These are phyloP conservation scores for Xylaria sp. DNA, from an alignment of 2,329 filamentous ascomycete species.

Conservation along the genomic window DNA sequence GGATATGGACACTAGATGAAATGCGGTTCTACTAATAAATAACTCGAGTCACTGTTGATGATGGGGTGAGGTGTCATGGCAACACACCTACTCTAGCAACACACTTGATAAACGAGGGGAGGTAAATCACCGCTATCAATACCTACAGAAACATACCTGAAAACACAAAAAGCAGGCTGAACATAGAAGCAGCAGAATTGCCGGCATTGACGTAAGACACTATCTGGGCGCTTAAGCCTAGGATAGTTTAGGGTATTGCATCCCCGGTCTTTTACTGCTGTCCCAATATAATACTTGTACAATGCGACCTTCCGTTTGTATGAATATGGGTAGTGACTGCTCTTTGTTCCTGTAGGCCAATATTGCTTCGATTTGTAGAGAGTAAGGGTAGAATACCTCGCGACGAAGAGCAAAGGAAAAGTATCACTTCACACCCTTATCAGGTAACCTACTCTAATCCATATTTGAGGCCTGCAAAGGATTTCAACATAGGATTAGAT, in stretches of 20 bases:
- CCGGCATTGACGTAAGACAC: background rate
- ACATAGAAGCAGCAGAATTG: background rate
- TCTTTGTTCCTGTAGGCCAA: background rate
- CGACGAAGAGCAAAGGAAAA: background rate
- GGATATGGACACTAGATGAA: background rate
- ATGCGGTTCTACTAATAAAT: constrained; percentile 21
- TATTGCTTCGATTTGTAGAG: background rate
- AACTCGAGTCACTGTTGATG: background rate
- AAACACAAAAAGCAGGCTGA: constrained; percentile 6
- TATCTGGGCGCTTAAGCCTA: background rate
- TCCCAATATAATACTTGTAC: constrained; percentile 11
- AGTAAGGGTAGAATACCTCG: background rate
- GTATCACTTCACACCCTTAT: background rate
- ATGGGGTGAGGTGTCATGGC: constrained; percentile 8
- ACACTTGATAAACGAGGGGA: constrained; percentile 2
- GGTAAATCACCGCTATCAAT: constrained; percentile 1
- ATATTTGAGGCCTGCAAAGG: background rate
- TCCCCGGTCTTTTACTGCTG: constrained; percentile 4
- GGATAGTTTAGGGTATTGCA: background rate
- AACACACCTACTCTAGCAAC: background rate
- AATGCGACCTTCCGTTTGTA: background rate
- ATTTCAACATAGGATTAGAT: background rate
- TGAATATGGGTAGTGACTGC: background rate
- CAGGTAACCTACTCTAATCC: background rate
- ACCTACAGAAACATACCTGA: constrained; percentile 15